These are phyloP conservation scores for Sporothrix brasiliensis DNA, from an alignment of 2,329 filamentous ascomycete genomes.

Conservation along the genomic window DNA sequence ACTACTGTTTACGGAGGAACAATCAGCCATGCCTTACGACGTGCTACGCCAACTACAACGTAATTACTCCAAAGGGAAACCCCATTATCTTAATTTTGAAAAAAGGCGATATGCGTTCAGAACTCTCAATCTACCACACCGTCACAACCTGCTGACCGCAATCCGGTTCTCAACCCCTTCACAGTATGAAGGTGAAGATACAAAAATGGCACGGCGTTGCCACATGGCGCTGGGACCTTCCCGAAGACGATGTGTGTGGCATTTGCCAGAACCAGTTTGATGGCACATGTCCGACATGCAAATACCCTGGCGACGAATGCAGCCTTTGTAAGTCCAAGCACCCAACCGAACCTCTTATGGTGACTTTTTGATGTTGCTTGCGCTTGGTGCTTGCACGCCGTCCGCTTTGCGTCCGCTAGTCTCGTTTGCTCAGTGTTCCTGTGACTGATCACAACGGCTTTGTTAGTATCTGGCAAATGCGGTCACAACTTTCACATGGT, in stretches of 20 bases:
- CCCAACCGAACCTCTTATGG: not conserved
- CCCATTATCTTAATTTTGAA: no score
- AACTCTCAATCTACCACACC: not conserved
- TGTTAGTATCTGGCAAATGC: constrained; percentile 87
- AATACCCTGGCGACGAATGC: constrained; percentile 96
- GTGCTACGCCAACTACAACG: no score
- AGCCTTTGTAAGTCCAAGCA: constrained; percentile 68
- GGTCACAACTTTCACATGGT: constrained; percentile 99
- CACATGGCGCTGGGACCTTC: constrained; percentile 97
- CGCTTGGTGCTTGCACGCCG: not conserved
- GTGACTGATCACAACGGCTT: constrained; percentile 4
- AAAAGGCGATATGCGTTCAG: not conserved
- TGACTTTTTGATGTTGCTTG: not conserved
- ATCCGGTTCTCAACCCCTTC: not conserved
- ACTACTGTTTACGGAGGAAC: no score
- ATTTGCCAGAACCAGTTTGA: constrained; percentile 99
- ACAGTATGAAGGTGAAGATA: constrained; percentile 88
- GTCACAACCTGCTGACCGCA: not conserved
- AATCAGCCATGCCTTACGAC: no score
- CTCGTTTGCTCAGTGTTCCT: not conserved
- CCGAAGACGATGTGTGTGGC: constrained; percentile 95
- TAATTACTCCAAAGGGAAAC: no score
- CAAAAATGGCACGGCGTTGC: constrained; percentile 92
- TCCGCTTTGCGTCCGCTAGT: no score
- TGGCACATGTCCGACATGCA: constrained; percentile 96